Base-by-base conservation (phyloP, 345 rosid species). In the Chamaenerion angustifolium region DNA sequence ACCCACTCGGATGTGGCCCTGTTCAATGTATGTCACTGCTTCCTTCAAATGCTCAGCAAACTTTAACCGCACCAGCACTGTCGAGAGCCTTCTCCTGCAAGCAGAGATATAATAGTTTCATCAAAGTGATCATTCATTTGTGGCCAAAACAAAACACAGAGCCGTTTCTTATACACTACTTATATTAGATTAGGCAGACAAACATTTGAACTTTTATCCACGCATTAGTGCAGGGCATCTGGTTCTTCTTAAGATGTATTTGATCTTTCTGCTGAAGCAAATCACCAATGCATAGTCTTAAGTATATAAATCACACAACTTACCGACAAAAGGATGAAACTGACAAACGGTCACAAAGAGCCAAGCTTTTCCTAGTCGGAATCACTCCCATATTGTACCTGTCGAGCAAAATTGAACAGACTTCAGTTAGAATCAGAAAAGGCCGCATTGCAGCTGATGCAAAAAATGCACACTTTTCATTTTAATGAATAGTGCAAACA, bases 301-400 rank as follows among this genome's bases (percentile, higher is more conserved):
- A 4, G 25, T 21, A 21, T 21, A 21, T 21, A 21, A 21, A 21
- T 2, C 25, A 15, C 23, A 35, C 18, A 49, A 46, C 64, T 62
- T 70, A 87, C 96, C 96, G 72, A 56, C 92, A 83, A 57, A 90
- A 80, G 45, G 95, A 86, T 21, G 98, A 81, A 19, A 78, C 87
- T 6, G 85, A 67, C 62, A 90, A 59, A 21, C 57, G 63, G 58
- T 87, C 93, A 43, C 95, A 86, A 56, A 83, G 68, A 12, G 89
- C 79, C 78, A 86, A 72, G 80, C 95, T 87, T 70, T 83, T 86
- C 83, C 87, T 74, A 42, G 76, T 82, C 4, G 96, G 79, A 63
- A 82, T 80, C 40, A 83, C 85, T 0, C 98, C 98, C 88, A 86
- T 80, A 75, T 83, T 90, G 54, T 86, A 90, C 52, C 98, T 90